Evolutionary conservation across 1,284 basidiomycete species (phyloP).

Genomic region (Melampsora americana): DNA sequence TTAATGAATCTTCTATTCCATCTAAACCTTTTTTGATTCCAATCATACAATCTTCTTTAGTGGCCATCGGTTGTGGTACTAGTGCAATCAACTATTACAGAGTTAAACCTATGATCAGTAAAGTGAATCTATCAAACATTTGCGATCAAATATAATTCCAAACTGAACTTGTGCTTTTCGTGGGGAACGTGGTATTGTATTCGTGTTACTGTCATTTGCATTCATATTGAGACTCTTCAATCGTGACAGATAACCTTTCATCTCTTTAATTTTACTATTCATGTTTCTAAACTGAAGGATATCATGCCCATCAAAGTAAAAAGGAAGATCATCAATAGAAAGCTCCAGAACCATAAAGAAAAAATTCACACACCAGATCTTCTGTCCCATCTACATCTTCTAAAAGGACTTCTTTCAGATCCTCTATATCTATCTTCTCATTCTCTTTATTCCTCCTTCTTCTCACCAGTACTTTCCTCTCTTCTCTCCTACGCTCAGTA

Average conservation of each 20-base stretch:
- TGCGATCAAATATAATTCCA: neutral
- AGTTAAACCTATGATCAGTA: neutral
- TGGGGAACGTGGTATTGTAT: neutral
- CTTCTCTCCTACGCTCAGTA: neutral
- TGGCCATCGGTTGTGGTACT: neutral
- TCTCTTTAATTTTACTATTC: conserved; percentile 10
- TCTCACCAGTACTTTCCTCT: neutral
- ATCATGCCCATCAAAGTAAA: too few species aligned
- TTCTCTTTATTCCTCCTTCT: neutral
- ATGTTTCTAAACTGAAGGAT: conserved; percentile 21
- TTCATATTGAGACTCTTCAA: neutral
- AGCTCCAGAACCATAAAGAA: too few species aligned
- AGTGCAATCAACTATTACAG: neutral
- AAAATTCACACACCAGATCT: too few species aligned
- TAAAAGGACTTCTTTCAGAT: neutral
- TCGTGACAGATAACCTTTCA: conserved; percentile 14
- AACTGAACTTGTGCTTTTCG: neutral
- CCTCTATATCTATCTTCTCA: neutral
- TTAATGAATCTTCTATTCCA: neutral
- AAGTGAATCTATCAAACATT: neutral
- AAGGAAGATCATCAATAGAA: neutral
- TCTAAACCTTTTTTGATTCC: too few species aligned
- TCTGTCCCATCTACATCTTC: conserved; percentile 13
- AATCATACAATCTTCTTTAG: neutral
- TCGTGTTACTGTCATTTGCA: too few species aligned